Base-by-base conservation (phyloP, 208 protist species). In the Acanthamoeba healyi region DNA sequence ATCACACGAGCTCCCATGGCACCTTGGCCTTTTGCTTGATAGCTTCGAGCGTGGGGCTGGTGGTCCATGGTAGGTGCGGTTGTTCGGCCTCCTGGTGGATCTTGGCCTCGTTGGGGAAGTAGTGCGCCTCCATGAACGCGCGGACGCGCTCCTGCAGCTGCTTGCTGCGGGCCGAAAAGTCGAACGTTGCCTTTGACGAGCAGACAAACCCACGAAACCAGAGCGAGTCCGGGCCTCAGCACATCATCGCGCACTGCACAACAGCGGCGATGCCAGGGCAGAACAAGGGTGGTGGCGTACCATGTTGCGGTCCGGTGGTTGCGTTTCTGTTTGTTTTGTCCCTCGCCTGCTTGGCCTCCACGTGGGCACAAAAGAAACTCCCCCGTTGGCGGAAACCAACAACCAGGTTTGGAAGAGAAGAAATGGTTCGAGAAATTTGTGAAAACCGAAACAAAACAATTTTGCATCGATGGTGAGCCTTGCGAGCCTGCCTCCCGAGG, bases 11-110 rank as follows among this genome's bases (percentile, higher is more conserved):
- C n/a, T n/a, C n/a, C n/a, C n/a, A n/a, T n/a, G n/a, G 7, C 17
- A 88, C 74, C 79, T 94, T 94, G 61, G 94, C 97, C n/a, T 98
- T 95, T 26, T 29, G n/a, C 79, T 98, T 98, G 3, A 98, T 88
- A 26, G 94, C 58, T 77, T 98, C 96, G 29, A 98, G 77, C 4
- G 97, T 51, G 1, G 97, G 95, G 14, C 61, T 82, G 42, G 89
- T n/a, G 0, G 26, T 26, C 95, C 95, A 96, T 9, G 84, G 95
- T 17, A 42, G 54, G 49, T 51, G 17, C 36, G 9, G 29, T 34
- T 92, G 94, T 14, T 87, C 26, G 22, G 92, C 61, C 46, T 97
- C 40, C 42, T 94, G 92, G 12, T 56, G 32, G n/a, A 96, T 95
- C n/a, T 77, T 56, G 17, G 1, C 3, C 92, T 98, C 97, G 65